Percentiles rank a stretch among this genome's conserved stretches.
Conservation (phyloP, 257 asterid species). For the Plectranthus barbatus region DNA sequence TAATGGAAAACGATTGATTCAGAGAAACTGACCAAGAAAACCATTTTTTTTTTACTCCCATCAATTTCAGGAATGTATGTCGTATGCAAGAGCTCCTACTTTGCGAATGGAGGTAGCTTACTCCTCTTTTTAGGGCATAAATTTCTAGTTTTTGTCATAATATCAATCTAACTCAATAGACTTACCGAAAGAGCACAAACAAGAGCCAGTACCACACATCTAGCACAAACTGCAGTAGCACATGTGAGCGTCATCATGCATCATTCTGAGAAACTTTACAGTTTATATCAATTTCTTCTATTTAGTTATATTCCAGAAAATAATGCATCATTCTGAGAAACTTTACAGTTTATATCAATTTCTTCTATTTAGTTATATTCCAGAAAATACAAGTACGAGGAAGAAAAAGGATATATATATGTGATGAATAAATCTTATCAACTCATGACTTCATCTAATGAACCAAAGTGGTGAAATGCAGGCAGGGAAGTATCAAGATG, state of each 20-base stretch:
- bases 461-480: conserved; percentile 19
- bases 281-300: no score
- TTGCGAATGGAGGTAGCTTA: no score
- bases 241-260: conserved; percentile 73
- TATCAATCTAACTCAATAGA: background rate
- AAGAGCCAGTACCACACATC: conserved; percentile 74
- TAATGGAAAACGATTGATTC: background rate
- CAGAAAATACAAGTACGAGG: no score
- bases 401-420: no score
- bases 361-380: no score
- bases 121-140: no score
- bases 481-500: conserved; percentile 19
- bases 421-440: no score
- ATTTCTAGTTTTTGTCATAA: background rate
- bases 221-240: conserved; percentile 65
- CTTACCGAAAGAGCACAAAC: conserved; percentile 91
- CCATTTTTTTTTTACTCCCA: background rate
- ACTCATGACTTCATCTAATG: no score
- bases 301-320: no score
- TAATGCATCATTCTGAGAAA: no score
- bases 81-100: no score
- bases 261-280: conserved; percentile 79
- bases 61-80: background rate
- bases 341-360: no score
- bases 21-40: background rate